Base-by-base conservation (phyloP, 768 basidiomycete species). In the Nidula microcarpa region DNA sequence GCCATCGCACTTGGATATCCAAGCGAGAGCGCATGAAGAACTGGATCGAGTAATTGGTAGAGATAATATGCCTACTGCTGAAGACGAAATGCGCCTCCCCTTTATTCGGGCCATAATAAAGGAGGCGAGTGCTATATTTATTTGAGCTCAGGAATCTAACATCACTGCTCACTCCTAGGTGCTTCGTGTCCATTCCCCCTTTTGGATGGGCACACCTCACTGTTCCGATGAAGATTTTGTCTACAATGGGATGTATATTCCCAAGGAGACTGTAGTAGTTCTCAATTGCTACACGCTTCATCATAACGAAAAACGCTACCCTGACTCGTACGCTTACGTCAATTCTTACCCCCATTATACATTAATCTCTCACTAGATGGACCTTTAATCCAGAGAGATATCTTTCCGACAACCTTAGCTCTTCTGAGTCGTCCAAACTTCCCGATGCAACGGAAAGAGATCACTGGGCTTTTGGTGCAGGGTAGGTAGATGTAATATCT, bases 381-480 rank as follows among this genome's bases (percentile, higher is more conserved):
- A 9, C 18, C 10, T 9, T 9, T 10, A 7, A 76, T 65, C 77
- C 78, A 14, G 74, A 80, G 10, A 68, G 78, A 3, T 80, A 73
- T 59, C 54, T 78, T 34, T 61, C 65, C 18, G 75, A 80, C 53
- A 53, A 54, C 0, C 65, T 65, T 7, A 62, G 65, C 14, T 70
- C 69, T 16, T 71, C 73, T 1, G 76, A 79, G 51, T 78, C 76
- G 2, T 73, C 75, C 13, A 74, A 76, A 35, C 60, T 74, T 17
- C 44, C 68, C 2, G 65, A 79, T 54, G 66, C 75, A 6, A 65
- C 66, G 55, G 66, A 80, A 50, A 70, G 78, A 36, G 78, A 80
- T 54, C 75, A 80, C 52, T 80, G 78, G 78, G 69, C 70, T 60
- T 80, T 77, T 50, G 78, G 78, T 14, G 76, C 63, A 1, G 78